Evolutionary conservation across 331 rosid genomes (phyloP).

Genomic region (Acacia pycnantha): DNA sequence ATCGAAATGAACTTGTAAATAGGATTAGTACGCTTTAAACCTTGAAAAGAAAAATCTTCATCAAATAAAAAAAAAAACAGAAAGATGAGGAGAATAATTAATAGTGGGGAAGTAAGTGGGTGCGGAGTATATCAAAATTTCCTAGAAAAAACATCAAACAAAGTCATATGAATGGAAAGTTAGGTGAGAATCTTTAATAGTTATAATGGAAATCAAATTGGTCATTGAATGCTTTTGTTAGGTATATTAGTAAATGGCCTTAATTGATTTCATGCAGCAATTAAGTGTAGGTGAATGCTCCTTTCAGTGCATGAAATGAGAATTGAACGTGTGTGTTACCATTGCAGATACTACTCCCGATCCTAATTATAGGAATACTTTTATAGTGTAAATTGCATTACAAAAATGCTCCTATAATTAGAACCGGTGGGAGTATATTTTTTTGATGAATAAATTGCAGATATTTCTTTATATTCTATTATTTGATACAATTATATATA

Average conservation of each 20-base stretch:
- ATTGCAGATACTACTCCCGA: too few relatives aligned
- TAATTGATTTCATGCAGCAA: slow-evolving; percentile 66
- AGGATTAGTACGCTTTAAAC: too few relatives aligned
- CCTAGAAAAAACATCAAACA: slow-evolving; percentile 57
- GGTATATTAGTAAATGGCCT: slow-evolving; percentile 56
- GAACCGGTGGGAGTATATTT: too few relatives aligned
- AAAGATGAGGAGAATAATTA: not conserved
- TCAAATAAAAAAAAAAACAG: not conserved
- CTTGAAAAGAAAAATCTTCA: too few relatives aligned
- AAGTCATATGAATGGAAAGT: slow-evolving; percentile 48
- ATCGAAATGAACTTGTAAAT: too few relatives aligned
- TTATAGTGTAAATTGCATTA: too few relatives aligned
- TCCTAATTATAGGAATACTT: too few relatives aligned
- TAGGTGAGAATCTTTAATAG: slow-evolving; percentile 68
- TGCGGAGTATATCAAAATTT: not conserved
- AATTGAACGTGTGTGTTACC: too few relatives aligned
- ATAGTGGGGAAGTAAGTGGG: not conserved
- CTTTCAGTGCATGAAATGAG: not conserved
- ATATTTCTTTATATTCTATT: too few relatives aligned
- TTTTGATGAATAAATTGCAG: too few relatives aligned
- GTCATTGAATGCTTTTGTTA: slow-evolving; percentile 66
- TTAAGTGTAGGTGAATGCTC: slow-evolving; percentile 2
- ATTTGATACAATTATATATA: not conserved
- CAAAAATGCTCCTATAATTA: too few relatives aligned
- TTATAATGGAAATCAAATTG: slow-evolving; percentile 60